phyloP scores from a whole-genome alignment of 176 grass and related monocot genomes.

The Cenchrus americanus region DNA sequence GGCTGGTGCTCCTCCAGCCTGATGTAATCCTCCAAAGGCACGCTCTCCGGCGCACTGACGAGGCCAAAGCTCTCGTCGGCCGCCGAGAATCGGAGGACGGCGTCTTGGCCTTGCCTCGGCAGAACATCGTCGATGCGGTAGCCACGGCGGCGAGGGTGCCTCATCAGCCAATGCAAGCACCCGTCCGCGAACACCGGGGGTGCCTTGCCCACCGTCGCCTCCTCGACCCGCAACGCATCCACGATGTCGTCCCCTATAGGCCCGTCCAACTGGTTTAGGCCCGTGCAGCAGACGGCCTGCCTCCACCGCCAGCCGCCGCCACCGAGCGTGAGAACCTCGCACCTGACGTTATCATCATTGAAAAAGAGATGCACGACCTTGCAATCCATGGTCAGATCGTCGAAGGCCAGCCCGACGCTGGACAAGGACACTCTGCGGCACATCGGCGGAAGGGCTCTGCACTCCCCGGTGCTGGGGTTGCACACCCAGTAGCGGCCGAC shows the following conservation, averaged over 20 bases:
- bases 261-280: background rate
- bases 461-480: constrained; percentile 41
- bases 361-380: constrained; percentile 19
- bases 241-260: too few relatives aligned
- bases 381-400: background rate
- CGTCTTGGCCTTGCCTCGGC: background rate
- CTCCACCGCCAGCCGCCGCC: too few relatives aligned
- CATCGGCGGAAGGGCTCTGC: background rate
- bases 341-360: background rate
- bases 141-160: too few relatives aligned
- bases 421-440: background rate
- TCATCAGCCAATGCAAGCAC: constrained; percentile 21
- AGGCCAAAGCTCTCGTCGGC: background rate
- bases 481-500: constrained; percentile 12
- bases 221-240: background rate
- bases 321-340: constrained; percentile 18
- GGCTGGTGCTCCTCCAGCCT: background rate
- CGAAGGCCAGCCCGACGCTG: constrained; percentile 10
- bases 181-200: constrained; percentile 18
- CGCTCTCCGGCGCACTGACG: background rate
- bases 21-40: background rate
- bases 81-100: constrained; percentile 3
- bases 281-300: background rate
- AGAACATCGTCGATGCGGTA: background rate
- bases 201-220: background rate